phyloP scores from a whole-genome alignment of 352 stramenopile species.

The Pythium brachiatum region DNA sequence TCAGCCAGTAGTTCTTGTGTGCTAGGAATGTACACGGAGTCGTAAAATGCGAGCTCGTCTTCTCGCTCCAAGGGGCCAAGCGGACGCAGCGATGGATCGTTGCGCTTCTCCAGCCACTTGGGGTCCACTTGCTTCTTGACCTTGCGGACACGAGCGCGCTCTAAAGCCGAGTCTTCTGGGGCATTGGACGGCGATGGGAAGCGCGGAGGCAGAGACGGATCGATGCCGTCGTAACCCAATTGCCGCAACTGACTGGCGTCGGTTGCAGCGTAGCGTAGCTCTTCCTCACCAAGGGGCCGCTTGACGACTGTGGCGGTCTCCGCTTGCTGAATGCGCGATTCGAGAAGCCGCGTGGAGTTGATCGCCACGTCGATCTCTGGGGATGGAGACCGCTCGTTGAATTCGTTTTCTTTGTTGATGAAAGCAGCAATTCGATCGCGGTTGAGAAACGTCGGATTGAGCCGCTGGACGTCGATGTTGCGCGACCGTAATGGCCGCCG shows the following conservation, averaged over 20 bases:
- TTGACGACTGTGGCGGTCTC: conserved; percentile 1
- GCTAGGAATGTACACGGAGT: conserved; percentile 37
- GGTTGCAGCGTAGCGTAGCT: conserved; percentile 45
- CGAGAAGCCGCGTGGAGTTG: conserved; percentile 43
- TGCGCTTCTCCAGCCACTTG: conserved; percentile 54
- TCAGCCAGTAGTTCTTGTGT: conserved; percentile 36
- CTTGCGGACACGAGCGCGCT: conserved; percentile 49
- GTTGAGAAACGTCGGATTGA: conserved; percentile 60
- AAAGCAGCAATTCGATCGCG: conserved; percentile 40
- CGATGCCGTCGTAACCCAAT: conserved; percentile 15
- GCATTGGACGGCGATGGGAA: conserved; percentile 7
- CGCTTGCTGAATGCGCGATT: conserved; percentile 29
- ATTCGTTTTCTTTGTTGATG: conserved; percentile 1
- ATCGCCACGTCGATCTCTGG: conserved; percentile 15
- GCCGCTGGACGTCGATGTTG: conserved; percentile 27
- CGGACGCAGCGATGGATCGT: conserved; percentile 51
- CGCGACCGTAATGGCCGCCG: conserved; percentile 14
- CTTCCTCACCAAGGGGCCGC: conserved; percentile 33
- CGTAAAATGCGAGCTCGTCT: conserved; percentile 48
- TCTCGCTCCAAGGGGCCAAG: conserved; percentile 40
- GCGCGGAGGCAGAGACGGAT: background rate
- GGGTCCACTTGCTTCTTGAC: conserved; percentile 66
- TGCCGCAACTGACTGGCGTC: conserved; percentile 39
- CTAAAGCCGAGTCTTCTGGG: conserved; percentile 30
- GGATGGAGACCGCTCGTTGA: background rate